Base-by-base conservation (phyloP, 192 early-diverging fungal genomes). In the Mycoemilia scoparia region DNA sequence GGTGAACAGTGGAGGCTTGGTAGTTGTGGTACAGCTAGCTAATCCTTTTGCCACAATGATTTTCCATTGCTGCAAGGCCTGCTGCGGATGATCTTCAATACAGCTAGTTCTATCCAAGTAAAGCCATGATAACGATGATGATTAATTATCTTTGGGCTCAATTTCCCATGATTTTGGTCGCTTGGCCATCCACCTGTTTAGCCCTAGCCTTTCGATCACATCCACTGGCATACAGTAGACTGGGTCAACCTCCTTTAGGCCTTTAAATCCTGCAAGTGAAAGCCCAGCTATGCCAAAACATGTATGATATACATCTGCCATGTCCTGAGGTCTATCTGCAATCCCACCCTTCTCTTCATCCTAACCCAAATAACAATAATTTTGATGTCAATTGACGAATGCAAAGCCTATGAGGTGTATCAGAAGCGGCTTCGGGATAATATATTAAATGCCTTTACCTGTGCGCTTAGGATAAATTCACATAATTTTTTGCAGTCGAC, bases 281-380 rank as follows among this genome's bases (percentile, higher is more conserved):
- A 98, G 61, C 17, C 79, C 91, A 18, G 80, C 73, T 21, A 98
- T 57, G 16, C 90, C 90, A 77, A 98, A 98, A 11, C 87, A 46
- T 1, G 89, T 96, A 43, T 98, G 93, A 54, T 93, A 98, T 1
- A 98, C 90, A 50, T 98, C 93, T 0, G 81, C 71, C 36, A 87
- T 61, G 43, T 98, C 79, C 2, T 83, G 85, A 6, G 79, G 77
- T 16, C 93, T 69, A 60, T 98, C 93, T 1, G 90, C 74, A 41
- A 98, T 90, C 7, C 91, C 91, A 26, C 93, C 93, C 7, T 49
- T 53, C 14, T 87, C 84, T 5, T 64, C 30, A 45, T 98, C 84
- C n/a, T n/a, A n/a, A n/a, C n/a, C n/a, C n/a, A 67, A 73, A 50
- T 2, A 16, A 1, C 26, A 14, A 7, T 16, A 29, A 9, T 24